Base-by-base conservation (phyloP, 83 land plant genomes). In the Diphasiastrum complanatum region DNA sequence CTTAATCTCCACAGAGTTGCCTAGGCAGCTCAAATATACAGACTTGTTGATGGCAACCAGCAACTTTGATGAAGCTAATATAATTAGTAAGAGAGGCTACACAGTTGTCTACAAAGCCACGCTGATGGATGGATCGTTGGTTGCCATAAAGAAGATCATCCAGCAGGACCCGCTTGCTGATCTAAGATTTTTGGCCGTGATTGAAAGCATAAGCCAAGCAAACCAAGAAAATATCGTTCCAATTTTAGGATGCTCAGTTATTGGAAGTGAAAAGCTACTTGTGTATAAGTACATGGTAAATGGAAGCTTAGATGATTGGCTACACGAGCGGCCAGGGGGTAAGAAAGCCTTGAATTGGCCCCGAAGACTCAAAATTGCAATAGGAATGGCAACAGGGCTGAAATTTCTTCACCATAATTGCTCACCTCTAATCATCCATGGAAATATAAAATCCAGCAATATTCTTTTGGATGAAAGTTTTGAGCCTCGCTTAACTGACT, bases 361-460 rank as follows among this genome's bases (percentile, higher is more conserved):
- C 18, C 14, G 26, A 1, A 31, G 59, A 16, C 35, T 55, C 10
- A 55, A 55, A 31, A 30, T 55, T 30, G 59, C 59, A 0, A 11
- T 55, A 35, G 59, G 59, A 5, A 55, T 55, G n/a, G 59, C 59
- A 27, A 55, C 18, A 32, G 59, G 59, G 11, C 19, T 55, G 38
- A 55, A 55, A 27, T 55, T 55, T 19, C 59, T 55, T 16, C 59
- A 55, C 34, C 59, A 55, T 27, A 55, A 55, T 30, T 55, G 59
- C 19, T 55, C 59, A 14, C 59, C 59, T 31, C 59, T 35, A 27
- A 55, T 55, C 8, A 35, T 55, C 19, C 59, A 55, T 35, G n/a
- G 59, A n/a, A 35, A 55, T 30, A 55, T 55, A 35, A 55, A 55
- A 19, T 31, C 59, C 19, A 55, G 59, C 19, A 55, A 55, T 27